These are phyloP conservation scores for Papiliotrema flavescens DNA, from an alignment of 1,284 basidiomycete genomes.

Conservation along the genomic window DNA sequence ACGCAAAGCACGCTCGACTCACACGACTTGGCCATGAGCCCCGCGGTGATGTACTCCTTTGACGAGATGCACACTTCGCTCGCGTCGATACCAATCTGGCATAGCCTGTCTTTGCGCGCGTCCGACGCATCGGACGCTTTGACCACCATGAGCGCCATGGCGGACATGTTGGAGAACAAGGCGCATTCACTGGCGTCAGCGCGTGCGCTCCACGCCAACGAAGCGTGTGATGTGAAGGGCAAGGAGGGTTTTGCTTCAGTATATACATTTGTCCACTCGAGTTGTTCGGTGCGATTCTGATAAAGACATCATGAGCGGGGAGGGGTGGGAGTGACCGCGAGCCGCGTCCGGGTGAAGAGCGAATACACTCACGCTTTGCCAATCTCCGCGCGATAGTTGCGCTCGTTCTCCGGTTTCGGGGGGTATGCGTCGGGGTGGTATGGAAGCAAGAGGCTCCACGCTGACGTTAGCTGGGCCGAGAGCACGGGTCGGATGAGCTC, in stretches of 20 bases:
- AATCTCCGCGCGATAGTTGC: constrained; percentile 4
- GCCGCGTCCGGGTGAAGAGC: too few relatives aligned
- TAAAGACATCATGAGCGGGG: neutral
- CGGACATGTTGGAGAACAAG: constrained; percentile 13
- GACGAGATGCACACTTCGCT: constrained; percentile 5
- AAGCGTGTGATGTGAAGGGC: too few relatives aligned
- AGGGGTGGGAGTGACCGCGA: neutral
- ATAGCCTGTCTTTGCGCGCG: neutral
- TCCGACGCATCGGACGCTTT: neutral
- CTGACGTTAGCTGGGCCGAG: too few relatives aligned
- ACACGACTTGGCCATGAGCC: constrained; percentile 12
- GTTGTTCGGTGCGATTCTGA: neutral
- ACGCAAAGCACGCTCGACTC: neutral
- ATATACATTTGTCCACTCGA: too few relatives aligned
- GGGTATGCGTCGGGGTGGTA: constrained; percentile 7
- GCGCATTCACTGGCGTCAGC: constrained; percentile 7
- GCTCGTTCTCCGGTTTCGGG: neutral
- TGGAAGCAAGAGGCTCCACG: constrained; percentile 15
- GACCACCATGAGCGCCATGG: constrained; percentile 4
- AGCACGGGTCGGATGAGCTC: too few relatives aligned
- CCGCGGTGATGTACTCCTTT: neutral
- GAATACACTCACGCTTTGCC: constrained; percentile 9
- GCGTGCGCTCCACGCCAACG: too few relatives aligned
- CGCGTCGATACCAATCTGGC: constrained; percentile 5
- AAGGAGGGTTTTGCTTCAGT: too few relatives aligned